Evolutionary conservation across 805 yeast species (phyloP).

Genomic region (Candida ficus): DNA sequence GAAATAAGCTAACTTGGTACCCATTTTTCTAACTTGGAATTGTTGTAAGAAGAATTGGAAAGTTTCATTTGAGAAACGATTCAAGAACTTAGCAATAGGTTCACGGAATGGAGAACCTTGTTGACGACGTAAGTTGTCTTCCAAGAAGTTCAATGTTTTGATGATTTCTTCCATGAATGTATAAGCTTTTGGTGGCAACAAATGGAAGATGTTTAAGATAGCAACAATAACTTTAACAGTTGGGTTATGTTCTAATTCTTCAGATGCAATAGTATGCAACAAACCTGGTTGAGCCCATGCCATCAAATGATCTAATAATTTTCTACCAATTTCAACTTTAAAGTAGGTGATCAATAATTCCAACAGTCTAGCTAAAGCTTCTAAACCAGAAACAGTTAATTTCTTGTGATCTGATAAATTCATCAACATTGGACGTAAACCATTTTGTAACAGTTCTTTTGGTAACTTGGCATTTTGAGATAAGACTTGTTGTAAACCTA

Average conservation of each 20-base stretch:
- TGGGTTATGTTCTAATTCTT: slow-evolving; percentile 73
- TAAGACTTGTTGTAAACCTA: slow-evolving; percentile 77
- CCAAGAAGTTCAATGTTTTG: slow-evolving; percentile 69
- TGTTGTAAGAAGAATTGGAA: slow-evolving; percentile 63
- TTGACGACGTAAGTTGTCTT: slow-evolving; percentile 77
- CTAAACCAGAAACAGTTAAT: slow-evolving; percentile 81
- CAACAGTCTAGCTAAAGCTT: slow-evolving; percentile 81
- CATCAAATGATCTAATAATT: slow-evolving; percentile 84
- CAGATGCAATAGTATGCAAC: slow-evolving; percentile 69
- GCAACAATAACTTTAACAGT: slow-evolving; percentile 87
- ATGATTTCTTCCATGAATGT: slow-evolving; percentile 87
- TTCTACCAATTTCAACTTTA: slow-evolving; percentile 94
- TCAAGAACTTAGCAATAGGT: slow-evolving; percentile 84
- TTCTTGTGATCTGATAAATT: slow-evolving; percentile 91
- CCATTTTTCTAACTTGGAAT: slow-evolving; percentile 60
- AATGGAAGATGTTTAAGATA: slow-evolving; percentile 83
- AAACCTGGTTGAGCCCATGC: slow-evolving; percentile 92
- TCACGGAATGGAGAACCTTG: slow-evolving; percentile 83
- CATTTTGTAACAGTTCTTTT: slow-evolving; percentile 90
- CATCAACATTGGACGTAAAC: slow-evolving; percentile 92
- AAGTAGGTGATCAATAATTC: slow-evolving; percentile 88
- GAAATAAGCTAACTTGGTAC: slow-evolving; percentile 59
- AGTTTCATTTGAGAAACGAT: slow-evolving; percentile 75
- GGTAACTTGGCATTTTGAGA: slow-evolving; percentile 87
- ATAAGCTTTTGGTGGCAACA: slow-evolving; percentile 87